These are phyloP conservation scores for Arabidopsis thaliana DNA, from an alignment of 345 rosid genomes.

Conservation along the genomic window TAIR10.1 NC_003071.7:14389001-14389500, in stretches of 20 bases:
- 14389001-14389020: no score
- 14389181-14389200: no score
- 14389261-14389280: neutral
- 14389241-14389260: no score
- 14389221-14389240: no score
- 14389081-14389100: no score
- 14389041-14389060: no score
- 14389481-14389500: conserved; percentile 37
- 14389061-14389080: no score
- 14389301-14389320: conserved; percentile 39
- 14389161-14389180: neutral
- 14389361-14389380: conserved; percentile 1
- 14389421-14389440: conserved; percentile 36
- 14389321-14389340: conserved; percentile 11
- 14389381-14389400: conserved; percentile 15
- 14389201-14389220: no score
- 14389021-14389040: no score
- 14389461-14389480: conserved; percentile 40
- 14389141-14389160: neutral
- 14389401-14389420: conserved; percentile 5
- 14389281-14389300: conserved; percentile 22
- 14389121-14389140: neutral
- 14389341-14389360: no score
- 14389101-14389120: no score
- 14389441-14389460: conserved; percentile 28